A percentile compares a stretch with the other conserved stretches of the same genome.
Evolutionary conservation across 2,329 filamentous ascomycete genomes (phyloP).

Genomic region (Raffaelea ambrosiae): DNA sequence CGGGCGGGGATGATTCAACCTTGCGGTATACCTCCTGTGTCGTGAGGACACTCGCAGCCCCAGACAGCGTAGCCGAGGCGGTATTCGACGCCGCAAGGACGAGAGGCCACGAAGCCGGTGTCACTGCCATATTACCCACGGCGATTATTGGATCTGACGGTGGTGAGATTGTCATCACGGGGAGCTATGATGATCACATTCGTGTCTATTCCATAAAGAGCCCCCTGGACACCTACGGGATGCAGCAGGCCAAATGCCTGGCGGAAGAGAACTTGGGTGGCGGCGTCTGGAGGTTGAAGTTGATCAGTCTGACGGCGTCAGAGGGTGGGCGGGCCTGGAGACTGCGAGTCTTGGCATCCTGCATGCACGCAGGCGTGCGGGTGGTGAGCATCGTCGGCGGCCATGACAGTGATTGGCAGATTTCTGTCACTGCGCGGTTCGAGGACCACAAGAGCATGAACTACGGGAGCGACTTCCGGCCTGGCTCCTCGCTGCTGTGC

Average conservation of each 20-base stretch:
- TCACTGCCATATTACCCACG: slow-evolving; percentile 77
- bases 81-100: slow-evolving; percentile 17
- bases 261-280: slow-evolving; percentile 61
- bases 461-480: slow-evolving; percentile 70
- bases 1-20: slow-evolving; percentile 69
- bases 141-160: slow-evolving; percentile 29
- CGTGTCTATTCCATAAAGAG: slow-evolving; percentile 52
- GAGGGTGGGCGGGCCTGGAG: slow-evolving; percentile 17
- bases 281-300: slow-evolving; percentile 80
- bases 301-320: slow-evolving; percentile 30
- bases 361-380: slow-evolving; percentile 82
- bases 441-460: slow-evolving; percentile 92
- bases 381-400: slow-evolving; percentile 43
- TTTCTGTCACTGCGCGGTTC: slow-evolving; percentile 62
- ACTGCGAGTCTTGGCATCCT: slow-evolving; percentile 64
- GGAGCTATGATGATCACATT: slow-evolving; percentile 83
- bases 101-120: slow-evolving; percentile 61
- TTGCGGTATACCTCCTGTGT: slow-evolving; percentile 36
- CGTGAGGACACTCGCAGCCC: not conserved
- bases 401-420: slow-evolving; percentile 40
- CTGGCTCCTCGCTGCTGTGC: slow-evolving; percentile 32
- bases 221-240: slow-evolving; percentile 28
- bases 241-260: slow-evolving; percentile 41
- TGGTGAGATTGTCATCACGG: slow-evolving; percentile 62
- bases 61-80: slow-evolving; percentile 2